Percentiles rank a stretch among this genome's conserved stretches.
These are phyloP conservation scores for Margaritispora aquatica DNA, from an alignment of 495 filamentous ascomycete species.

Conservation along the genomic window DNA sequence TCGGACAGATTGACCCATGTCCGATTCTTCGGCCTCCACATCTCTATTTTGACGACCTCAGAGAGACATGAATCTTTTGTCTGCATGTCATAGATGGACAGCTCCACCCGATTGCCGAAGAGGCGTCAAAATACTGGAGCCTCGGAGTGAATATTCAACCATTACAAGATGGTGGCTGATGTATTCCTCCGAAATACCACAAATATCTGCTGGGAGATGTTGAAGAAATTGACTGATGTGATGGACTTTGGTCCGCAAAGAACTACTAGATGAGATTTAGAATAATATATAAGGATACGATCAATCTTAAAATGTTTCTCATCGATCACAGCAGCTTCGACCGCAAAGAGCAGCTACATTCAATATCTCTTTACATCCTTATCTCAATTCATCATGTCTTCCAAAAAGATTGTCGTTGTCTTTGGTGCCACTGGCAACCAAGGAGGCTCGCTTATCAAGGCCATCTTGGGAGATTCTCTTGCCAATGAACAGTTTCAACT, in stretches of 20 bases:
- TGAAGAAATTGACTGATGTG: too few relatives aligned
- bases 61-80: too few relatives aligned
- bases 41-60: too few relatives aligned
- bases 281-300: background rate
- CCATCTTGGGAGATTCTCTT: constrained; percentile 39
- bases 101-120: too few relatives aligned
- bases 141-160: background rate
- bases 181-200: background rate
- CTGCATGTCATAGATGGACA: too few relatives aligned
- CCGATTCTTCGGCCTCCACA: background rate
- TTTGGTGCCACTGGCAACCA: constrained; percentile 58
- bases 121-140: background rate
- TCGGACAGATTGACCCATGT: background rate
- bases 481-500: constrained; percentile 42
- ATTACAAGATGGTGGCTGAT: background rate
- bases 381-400: constrained; percentile 19
- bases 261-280: too few relatives aligned
- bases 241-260: too few relatives aligned
- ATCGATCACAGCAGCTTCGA: background rate
- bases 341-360: too few relatives aligned
- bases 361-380: background rate
- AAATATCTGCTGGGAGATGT: too few relatives aligned
- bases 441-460: constrained; percentile 48
- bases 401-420: constrained; percentile 43
- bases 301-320: background rate